These are phyloP conservation scores for Baffinella frigidus DNA, from an alignment of 208 protist species.

Conservation along the genomic window DNA sequence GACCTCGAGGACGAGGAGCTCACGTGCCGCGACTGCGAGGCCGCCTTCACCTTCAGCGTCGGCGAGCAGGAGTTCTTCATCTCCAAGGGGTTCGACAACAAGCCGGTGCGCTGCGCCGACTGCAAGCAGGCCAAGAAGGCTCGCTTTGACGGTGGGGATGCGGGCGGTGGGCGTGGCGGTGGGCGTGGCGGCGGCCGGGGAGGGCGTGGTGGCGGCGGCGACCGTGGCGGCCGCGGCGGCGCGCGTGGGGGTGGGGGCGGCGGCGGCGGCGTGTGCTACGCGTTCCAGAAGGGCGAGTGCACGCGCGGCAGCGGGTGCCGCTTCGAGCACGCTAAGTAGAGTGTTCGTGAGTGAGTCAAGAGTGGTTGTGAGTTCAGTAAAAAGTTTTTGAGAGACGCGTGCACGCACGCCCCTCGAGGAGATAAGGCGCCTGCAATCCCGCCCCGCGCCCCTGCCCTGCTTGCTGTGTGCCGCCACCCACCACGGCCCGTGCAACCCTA, in stretches of 20 bases:
- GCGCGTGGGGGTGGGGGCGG: neutral
- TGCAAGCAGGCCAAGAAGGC: conserved; percentile 66
- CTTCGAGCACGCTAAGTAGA: no score
- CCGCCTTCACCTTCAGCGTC: conserved; percentile 58
- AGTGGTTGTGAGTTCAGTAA: no score
- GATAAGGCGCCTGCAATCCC: no score
- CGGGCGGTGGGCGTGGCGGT: conserved; percentile 21
- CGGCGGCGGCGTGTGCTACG: conserved; percentile 62
- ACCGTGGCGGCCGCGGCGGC: neutral
- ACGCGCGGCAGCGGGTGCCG: conserved; percentile 41
- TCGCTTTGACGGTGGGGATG: conserved; percentile 41
- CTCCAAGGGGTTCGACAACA: conserved; percentile 64
- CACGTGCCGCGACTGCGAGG: conserved; percentile 56
- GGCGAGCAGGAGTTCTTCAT: conserved; percentile 65
- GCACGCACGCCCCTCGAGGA: no score
- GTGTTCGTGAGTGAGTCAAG: no score
- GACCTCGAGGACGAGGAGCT: conserved; percentile 41
- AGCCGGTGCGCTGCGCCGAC: conserved; percentile 45
- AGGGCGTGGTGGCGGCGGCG: neutral
- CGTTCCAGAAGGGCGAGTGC: conserved; percentile 67
- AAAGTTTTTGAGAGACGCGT: no score
- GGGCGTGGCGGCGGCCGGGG: conserved; percentile 1
- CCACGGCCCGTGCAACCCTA: no score
- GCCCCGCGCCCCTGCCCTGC: no score
- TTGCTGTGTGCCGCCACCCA: no score